Evolutionary conservation across 352 stramenopile species (phyloP).

Genomic region (Phytopythium delawarense): DNA sequence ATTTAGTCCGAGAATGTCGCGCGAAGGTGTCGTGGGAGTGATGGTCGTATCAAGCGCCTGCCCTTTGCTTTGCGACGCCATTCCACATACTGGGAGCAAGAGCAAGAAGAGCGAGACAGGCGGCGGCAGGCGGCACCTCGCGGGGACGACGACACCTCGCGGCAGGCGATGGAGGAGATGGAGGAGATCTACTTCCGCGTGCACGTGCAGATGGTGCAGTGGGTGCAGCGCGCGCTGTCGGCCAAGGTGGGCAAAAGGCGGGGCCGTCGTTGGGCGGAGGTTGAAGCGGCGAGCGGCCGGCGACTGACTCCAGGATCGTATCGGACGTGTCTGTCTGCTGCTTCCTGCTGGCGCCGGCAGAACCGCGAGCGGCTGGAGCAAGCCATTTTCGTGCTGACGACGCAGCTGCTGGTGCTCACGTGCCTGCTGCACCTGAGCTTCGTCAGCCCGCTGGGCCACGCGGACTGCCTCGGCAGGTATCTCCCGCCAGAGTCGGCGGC

Average conservation of each 20-base stretch:
- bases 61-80: neutral
- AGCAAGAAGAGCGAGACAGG: neutral
- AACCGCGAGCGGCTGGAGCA: constrained; percentile 52
- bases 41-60: neutral
- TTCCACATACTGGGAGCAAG: neutral
- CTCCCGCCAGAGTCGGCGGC: constrained; percentile 9
- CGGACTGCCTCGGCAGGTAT: constrained; percentile 35
- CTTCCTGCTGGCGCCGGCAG: constrained; percentile 11
- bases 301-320: neutral
- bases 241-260: constrained; percentile 23
- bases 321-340: neutral
- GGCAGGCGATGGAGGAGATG: constrained; percentile 33
- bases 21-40: neutral
- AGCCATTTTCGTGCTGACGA: constrained; percentile 47
- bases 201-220: constrained; percentile 56
- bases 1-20: neutral
- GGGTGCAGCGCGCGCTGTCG: constrained; percentile 33
- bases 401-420: constrained; percentile 47
- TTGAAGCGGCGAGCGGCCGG: neutral
- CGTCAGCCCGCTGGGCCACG: constrained; percentile 16
- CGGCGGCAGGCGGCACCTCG: neutral
- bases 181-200: constrained; percentile 79
- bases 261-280: neutral
- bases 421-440: constrained; percentile 59
- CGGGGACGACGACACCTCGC: neutral